Conservation (phyloP, 345 rosid species). For the Nephelium lappaceum region DNA sequence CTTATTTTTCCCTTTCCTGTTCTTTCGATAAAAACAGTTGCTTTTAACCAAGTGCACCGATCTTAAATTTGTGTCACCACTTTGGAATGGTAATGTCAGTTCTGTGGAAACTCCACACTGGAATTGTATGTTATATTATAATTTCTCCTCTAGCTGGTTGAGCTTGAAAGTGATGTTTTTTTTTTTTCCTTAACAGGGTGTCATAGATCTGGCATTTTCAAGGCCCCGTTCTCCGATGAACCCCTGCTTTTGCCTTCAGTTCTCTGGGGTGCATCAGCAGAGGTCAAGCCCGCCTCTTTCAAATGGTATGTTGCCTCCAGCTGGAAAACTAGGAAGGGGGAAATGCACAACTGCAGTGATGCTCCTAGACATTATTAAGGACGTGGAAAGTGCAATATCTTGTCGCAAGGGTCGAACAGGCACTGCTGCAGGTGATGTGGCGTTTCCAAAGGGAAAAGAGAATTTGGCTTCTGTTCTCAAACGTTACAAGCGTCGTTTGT, state of each 20-base stretch:
- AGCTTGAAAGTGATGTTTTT: conserved; percentile 2
- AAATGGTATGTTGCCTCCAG: conserved; percentile 76
- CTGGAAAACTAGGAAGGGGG: conserved; percentile 74
- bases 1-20: not conserved
- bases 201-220: conserved; percentile 78
- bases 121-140: not conserved
- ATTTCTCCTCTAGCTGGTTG: conserved; percentile 1
- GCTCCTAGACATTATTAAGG: conserved; percentile 83
- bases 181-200: conserved; percentile 56
- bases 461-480: conserved; percentile 95
- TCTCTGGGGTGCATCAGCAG: conserved; percentile 51
- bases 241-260: conserved; percentile 89
- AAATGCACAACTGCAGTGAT: conserved; percentile 70
- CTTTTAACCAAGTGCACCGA: not conserved
- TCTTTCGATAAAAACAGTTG: not conserved
- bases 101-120: not conserved
- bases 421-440: conserved; percentile 97
- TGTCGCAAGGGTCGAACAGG: conserved; percentile 89
- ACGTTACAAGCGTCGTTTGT: conserved; percentile 86
- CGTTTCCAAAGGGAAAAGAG: conserved; percentile 93
- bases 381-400: conserved; percentile 88
- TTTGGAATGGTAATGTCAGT: not conserved
- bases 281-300: conserved; percentile 57
- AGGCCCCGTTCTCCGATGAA: conserved; percentile 70
- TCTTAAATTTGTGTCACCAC: not conserved